Percentiles rank a stretch among this genome's conserved stretches.
Conservation (phyloP, 805 yeast genomes). For the Lachancea lanzarotensis region DNA sequence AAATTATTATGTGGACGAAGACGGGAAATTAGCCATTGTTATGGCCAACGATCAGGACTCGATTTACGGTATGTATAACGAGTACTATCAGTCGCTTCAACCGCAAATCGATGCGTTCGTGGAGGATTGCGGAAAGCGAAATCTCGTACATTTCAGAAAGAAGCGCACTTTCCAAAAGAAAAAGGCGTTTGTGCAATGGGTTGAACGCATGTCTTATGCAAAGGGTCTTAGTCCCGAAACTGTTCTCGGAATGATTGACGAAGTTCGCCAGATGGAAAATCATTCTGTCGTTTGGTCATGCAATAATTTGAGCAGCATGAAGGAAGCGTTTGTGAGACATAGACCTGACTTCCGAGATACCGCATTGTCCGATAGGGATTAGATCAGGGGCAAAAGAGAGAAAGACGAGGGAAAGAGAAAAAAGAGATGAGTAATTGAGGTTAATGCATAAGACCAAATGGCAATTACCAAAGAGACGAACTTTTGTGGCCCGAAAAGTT, state of each 20-base stretch:
- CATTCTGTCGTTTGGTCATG: slow-evolving; percentile 13
- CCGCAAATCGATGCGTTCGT: slow-evolving; percentile 10
- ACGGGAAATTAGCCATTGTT: slow-evolving; percentile 9
- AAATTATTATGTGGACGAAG: slow-evolving; percentile 6
- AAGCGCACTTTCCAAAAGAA: slow-evolving; percentile 13
- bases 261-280: slow-evolving; percentile 7
- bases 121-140: slow-evolving; percentile 8
- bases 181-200: slow-evolving; percentile 11
- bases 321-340: slow-evolving; percentile 4
- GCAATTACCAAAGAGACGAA: background rate
- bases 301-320: slow-evolving; percentile 9
- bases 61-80: slow-evolving; percentile 11
- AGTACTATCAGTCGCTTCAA: slow-evolving; percentile 10
- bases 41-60: slow-evolving; percentile 12
- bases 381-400: background rate
- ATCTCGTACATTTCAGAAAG: slow-evolving; percentile 9
- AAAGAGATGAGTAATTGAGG: too few relatives aligned
- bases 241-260: slow-evolving; percentile 10
- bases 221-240: slow-evolving; percentile 3
- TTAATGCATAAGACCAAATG: too few relatives aligned
- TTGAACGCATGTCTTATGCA: slow-evolving; percentile 6
- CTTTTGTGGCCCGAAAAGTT: background rate
- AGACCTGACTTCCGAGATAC: slow-evolving; percentile 7
- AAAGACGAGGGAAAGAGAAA: background rate
- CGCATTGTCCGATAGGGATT: slow-evolving; percentile 6